phyloP scores from a whole-genome alignment of 2,329 filamentous ascomycete genomes.

The Talaromyces sp. region DNA sequence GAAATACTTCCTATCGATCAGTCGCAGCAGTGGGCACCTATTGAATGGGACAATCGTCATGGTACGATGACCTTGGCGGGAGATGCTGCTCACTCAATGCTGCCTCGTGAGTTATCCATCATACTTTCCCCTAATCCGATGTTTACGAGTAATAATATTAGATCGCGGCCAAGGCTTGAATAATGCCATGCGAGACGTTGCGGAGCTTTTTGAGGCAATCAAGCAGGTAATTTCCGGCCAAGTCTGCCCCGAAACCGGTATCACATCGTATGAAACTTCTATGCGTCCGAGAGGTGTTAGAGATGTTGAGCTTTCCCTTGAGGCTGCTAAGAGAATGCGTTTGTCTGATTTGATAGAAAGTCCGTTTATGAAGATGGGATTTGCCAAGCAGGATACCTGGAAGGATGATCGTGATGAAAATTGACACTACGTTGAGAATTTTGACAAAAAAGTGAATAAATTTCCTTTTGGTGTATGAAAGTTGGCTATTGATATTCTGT shows the following conservation, averaged over 20 bases:
- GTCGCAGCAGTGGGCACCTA: conserved; percentile 15
- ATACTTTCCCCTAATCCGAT: neutral
- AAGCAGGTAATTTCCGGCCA: neutral
- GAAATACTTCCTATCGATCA: conserved; percentile 9
- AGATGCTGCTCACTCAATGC: conserved; percentile 18
- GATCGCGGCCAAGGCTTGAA: conserved; percentile 18
- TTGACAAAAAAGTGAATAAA: neutral
- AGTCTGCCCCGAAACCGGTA: neutral
- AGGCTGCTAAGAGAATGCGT: conserved; percentile 7
- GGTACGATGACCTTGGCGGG: conserved; percentile 11
- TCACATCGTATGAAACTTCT: conserved; percentile 11
- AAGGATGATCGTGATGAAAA: neutral
- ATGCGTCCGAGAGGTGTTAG: conserved; percentile 11
- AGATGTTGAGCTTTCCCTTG: conserved; percentile 15
- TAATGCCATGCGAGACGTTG: conserved; percentile 12
- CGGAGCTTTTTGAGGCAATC: conserved; percentile 11
- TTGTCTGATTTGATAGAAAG: conserved; percentile 7
- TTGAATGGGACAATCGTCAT: conserved; percentile 12
- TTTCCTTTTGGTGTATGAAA: neutral
- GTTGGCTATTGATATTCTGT: neutral
- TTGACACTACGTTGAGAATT: neutral
- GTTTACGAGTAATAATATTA: neutral
- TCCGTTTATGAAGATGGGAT: conserved; percentile 14
- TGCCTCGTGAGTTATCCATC: conserved; percentile 10
- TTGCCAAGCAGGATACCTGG: conserved; percentile 6